phyloP scores from a whole-genome alignment of 345 rosid species.

The Limnanthes douglasii region DNA sequence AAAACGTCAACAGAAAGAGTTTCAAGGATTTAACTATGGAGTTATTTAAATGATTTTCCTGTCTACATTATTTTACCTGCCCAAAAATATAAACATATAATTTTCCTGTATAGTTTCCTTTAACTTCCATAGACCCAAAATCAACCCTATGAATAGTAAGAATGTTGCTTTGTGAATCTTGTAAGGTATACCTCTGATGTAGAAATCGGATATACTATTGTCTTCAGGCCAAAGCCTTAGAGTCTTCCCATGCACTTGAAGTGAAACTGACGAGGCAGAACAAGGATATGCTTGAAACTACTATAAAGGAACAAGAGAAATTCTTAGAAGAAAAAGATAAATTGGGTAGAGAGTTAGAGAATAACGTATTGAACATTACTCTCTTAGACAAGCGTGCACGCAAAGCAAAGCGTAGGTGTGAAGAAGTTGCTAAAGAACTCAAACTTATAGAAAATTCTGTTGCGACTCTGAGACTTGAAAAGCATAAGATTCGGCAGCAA shows the following conservation, averaged over 20 bases:
- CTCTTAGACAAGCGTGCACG: constrained; percentile 35
- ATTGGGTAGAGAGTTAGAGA: constrained; percentile 24
- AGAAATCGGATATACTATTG: background rate
- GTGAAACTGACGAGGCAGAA: constrained; percentile 26
- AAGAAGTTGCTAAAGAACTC: constrained; percentile 39
- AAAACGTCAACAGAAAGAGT: too few species aligned
- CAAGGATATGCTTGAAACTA: constrained; percentile 24
- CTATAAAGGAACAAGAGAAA: constrained; percentile 22
- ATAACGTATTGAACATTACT: constrained; percentile 38
- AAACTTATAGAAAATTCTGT: constrained; percentile 31
- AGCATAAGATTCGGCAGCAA: constrained; percentile 41
- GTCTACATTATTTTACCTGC: too few species aligned
- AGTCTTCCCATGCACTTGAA: constrained; percentile 29
- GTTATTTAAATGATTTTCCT: too few species aligned
- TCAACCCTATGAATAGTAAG: too few species aligned
- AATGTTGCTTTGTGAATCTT: constrained; percentile 1
- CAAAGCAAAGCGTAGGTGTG: constrained; percentile 28
- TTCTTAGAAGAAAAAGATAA: constrained; percentile 32
- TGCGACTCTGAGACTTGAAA: constrained; percentile 38
- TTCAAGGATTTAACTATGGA: too few species aligned
- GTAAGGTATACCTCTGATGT: background rate
- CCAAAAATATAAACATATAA: too few species aligned
- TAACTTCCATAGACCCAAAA: too few species aligned
- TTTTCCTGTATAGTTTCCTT: too few species aligned
- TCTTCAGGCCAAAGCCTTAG: constrained; percentile 31